Percentiles rank a stretch among this genome's conserved stretches.
phyloP scores from a whole-genome alignment of 1,139 yeast genomes.

The Suhomyces chickasaworum region DNA sequence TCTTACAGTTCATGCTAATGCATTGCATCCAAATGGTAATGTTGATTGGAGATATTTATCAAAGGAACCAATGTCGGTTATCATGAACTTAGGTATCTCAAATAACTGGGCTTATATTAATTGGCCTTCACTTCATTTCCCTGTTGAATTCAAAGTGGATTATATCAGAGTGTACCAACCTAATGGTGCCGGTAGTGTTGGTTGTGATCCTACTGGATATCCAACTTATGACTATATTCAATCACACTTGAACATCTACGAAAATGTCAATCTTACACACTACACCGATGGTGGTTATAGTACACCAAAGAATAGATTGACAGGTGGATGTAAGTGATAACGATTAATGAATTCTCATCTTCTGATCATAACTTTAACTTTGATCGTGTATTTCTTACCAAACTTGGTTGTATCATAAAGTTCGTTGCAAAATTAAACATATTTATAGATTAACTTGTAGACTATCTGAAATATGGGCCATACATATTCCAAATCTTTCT shows the following conservation, averaged over 20 bases:
- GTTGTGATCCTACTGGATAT: conserved; percentile 74
- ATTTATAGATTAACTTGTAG: conserved; percentile 5
- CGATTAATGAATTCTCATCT: conserved; percentile 10
- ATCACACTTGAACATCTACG: conserved; percentile 62
- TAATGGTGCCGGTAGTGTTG: conserved; percentile 45
- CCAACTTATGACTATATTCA: conserved; percentile 78
- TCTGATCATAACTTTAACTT: conserved; percentile 4
- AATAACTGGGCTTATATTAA: conserved; percentile 82
- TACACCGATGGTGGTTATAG: conserved; percentile 71
- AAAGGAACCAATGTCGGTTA: conserved; percentile 83
- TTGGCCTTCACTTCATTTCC: conserved; percentile 72
- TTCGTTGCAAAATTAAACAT: conserved; percentile 3
- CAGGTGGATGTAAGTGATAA: conserved; percentile 15
- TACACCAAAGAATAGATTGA: conserved; percentile 56
- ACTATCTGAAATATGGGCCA: conserved; percentile 38
- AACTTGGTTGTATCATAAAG: conserved; percentile 10
- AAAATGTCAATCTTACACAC: conserved; percentile 60
- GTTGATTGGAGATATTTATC: conserved; percentile 72
- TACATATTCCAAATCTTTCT: conserved; percentile 60
- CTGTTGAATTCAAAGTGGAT: conserved; percentile 67
- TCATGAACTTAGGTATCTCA: conserved; percentile 78
- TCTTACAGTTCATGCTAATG: conserved; percentile 58
- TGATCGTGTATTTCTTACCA: conserved; percentile 10
- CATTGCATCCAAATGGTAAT: conserved; percentile 82
- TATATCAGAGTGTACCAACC: conserved; percentile 84